Evolutionary conservation across 1,139 yeast genomes (phyloP), one percentile per base, ranked within the genome.

Genomic region (Geotrichum aggregatum): DNA sequence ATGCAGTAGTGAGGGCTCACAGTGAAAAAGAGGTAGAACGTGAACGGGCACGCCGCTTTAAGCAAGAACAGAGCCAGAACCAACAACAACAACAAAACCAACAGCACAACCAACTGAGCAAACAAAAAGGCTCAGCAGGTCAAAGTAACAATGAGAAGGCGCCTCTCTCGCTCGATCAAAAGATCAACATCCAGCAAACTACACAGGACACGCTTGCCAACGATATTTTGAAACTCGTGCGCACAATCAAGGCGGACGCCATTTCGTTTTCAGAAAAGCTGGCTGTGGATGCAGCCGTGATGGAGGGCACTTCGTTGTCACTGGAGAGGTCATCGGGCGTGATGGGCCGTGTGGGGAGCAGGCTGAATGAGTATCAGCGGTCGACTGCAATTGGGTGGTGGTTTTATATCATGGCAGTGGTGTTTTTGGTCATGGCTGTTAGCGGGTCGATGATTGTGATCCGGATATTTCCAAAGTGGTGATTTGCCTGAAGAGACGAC

Each of bases 221-320:
- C 39, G 77, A 76, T 70, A 77, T 81, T 61, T 72, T 80, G 26
- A 71, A 67, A 36, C 75, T 71, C 64, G 80, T 76, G 2, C 71
- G 75, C 52, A 71, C 71, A n/a, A 78, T 81, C 60, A 75, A 79
- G 66, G 70, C 72, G 44, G 73, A 69, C 54, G 82, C 80, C 39
- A 67, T 71, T 60, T 70, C 72, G 55, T 74, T 72, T 52, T 65
- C 66, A 21, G 64, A 63, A 16, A 76, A 70, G 58, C 60, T 72
- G 21, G 62, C 65, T 14, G 52, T 60, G 19, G 76, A 72, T 55
- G 58, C 59, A 11, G 64, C 63, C 28, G 66, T 70, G 14, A 66
- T 73, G 8, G 56, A 57, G 24, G 58, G 65, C 13, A 65, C 76
- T 0, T 59, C 66, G 10, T 62, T 60, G 8, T 66, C 74, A 2